Conservation (phyloP, 1,139 yeast genomes). For the Pichia sp. region DNA sequence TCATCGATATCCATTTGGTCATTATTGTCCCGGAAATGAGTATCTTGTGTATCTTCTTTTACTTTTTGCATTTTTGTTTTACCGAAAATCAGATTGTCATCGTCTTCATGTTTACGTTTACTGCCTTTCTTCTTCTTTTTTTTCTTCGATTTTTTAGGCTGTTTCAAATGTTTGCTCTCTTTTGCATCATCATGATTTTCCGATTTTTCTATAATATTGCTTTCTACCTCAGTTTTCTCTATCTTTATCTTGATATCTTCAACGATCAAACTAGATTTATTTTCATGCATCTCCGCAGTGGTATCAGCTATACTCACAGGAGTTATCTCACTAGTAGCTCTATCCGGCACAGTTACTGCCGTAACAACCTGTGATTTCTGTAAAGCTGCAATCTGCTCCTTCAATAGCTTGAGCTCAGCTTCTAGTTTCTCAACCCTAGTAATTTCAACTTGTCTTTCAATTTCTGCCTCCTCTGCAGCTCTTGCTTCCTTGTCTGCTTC, state of each 20-base stretch:
- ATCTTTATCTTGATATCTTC: background rate
- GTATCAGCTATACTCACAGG: background rate
- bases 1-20: background rate
- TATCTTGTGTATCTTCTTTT: background rate
- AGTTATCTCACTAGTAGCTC: background rate
- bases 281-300: no score
- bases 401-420: constrained; percentile 4
- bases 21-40: background rate
- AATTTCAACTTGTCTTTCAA: background rate
- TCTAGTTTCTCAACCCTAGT: constrained; percentile 7
- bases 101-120: background rate
- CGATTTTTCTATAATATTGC: background rate
- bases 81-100: background rate
- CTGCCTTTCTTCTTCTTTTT: background rate
- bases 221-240: constrained; percentile 7
- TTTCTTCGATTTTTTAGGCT: background rate
- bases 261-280: background rate
- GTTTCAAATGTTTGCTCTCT: background rate
- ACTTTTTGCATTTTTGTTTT: background rate
- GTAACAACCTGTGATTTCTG: background rate
- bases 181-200: background rate
- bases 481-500: background rate
- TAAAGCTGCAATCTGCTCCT: constrained; percentile 5
- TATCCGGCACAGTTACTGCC: background rate
- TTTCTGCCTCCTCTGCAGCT: background rate